Evolutionary conservation across 2,329 filamentous ascomycete genomes (phyloP).

Genomic region (Trichoderma oligosporum): DNA sequence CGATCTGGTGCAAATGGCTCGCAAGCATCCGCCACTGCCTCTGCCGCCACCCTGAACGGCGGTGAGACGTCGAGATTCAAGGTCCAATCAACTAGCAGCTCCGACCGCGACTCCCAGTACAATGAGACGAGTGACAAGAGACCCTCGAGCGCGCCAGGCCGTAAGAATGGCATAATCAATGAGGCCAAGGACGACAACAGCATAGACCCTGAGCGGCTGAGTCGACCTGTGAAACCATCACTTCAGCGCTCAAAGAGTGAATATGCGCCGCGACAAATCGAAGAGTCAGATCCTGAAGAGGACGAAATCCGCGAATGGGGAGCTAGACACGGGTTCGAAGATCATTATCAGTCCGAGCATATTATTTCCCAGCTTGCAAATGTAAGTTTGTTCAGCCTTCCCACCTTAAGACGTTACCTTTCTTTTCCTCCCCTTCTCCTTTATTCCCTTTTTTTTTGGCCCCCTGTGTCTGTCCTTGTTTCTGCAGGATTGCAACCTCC

Average conservation of each 20-base stretch:
- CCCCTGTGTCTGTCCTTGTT: too few relatives aligned
- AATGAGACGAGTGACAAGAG: constrained; percentile 36
- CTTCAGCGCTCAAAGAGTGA: constrained; percentile 57
- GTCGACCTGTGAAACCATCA: constrained; percentile 46
- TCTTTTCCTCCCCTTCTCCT: not conserved
- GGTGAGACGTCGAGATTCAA: constrained; percentile 32
- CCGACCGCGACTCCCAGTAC: constrained; percentile 29
- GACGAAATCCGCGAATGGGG: constrained; percentile 52
- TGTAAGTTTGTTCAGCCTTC: constrained; percentile 48
- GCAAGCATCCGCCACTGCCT: constrained; percentile 28
- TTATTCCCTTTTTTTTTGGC: too few relatives aligned
- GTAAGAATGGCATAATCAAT: constrained; percentile 34
- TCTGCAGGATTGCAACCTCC: not conserved
- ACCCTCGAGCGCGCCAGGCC: constrained; percentile 45
- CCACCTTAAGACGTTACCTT: constrained; percentile 14
- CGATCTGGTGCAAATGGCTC: constrained; percentile 34
- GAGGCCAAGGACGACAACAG: constrained; percentile 34
- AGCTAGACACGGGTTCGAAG: constrained; percentile 82
- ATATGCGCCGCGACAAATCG: constrained; percentile 42
- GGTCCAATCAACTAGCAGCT: constrained; percentile 29
- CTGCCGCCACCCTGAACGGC: constrained; percentile 31
- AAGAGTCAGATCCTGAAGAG: constrained; percentile 40
- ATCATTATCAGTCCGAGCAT: constrained; percentile 86
- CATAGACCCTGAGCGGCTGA: constrained; percentile 35
- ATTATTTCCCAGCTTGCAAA: constrained; percentile 81